phyloP scores from a whole-genome alignment of 768 basidiomycete genomes.

The Epithele typhae region DNA sequence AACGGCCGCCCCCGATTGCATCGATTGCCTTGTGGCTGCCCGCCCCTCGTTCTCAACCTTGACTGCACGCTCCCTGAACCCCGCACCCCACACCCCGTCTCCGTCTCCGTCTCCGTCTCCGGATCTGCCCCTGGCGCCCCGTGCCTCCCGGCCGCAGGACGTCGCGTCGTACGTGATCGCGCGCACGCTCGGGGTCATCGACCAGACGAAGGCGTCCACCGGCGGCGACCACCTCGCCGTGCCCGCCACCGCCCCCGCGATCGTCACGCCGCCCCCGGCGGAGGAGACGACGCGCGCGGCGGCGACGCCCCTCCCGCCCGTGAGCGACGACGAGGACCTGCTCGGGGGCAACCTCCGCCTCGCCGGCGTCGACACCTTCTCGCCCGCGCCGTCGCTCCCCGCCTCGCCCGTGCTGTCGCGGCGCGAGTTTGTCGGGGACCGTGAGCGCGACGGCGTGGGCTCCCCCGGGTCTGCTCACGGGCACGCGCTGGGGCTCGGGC shows the following conservation, averaged over 20 bases:
- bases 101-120: conserved; percentile 1
- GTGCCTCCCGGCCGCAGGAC: conserved; percentile 61
- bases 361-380: conserved; percentile 70
- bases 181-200: conserved; percentile 74
- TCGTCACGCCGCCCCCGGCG: conserved; percentile 6
- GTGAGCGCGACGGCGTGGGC: too few relatives aligned
- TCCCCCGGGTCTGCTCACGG: too few relatives aligned
- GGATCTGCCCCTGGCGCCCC: neutral
- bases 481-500: too few relatives aligned
- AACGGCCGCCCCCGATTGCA: too few relatives aligned
- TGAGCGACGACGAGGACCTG: conserved; percentile 18
- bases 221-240: conserved; percentile 25
- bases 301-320: neutral
- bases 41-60: too few relatives aligned
- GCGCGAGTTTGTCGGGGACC: conserved; percentile 17
- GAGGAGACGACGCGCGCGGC: neutral
- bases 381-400: conserved; percentile 63
- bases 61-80: too few relatives aligned
- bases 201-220: conserved; percentile 70
- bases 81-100: neutral
- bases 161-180: conserved; percentile 79
- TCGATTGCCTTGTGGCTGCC: too few relatives aligned
- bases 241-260: neutral
- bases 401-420: conserved; percentile 52
- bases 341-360: conserved; percentile 40